Evolutionary conservation across 306 rosid genomes (phyloP), one percentile per base, ranked within the genome.

Genomic region (Lupinus albus): DNA sequence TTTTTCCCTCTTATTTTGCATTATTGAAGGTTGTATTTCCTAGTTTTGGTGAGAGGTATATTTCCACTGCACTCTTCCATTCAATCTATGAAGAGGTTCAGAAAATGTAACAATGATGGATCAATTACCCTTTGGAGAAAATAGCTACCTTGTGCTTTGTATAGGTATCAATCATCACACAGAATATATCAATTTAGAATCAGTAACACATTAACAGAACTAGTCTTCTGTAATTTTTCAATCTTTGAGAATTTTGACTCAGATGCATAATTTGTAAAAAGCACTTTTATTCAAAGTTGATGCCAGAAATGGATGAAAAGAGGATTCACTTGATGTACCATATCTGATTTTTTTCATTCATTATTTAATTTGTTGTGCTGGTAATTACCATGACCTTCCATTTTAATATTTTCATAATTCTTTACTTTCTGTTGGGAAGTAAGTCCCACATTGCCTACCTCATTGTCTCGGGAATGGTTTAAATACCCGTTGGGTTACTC

Each of bases 41-140:
- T 15, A 92, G 96, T 80, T 89, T 86, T 60, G 96, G 98, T 33
- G 98, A 92, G 85, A 83, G 98, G 79, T 92, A 89, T 50, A 76
- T 92, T 78, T 72, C 89, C 21, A 80, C 96, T 61, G 75, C 83
- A 51, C 96, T 92, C 80, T 92, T 92, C 77, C 74, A 79, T 48
- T 86, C 95, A 16, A 81, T 92, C 51, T 77, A 84, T 46, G 93
- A 92, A 73, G 93, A 92, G 62, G 88, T 83, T 57, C 75, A 77
- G 88, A 81, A 62, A 62, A 81, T 87, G 96, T 61, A 14, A 78
- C 50, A 21, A 53, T 61, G 47, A 63, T 67, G 30, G 59, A 52
- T 49, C 56, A 28, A 62, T 18, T 48, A 51, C 48, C 57, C 48
- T 15, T 18, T 5, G 28, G 72, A 77, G 72, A 53, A 67, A 64